phyloP scores from a whole-genome alignment of 1,284 basidiomycete genomes.

The Ustilago shanxiensis region DNA sequence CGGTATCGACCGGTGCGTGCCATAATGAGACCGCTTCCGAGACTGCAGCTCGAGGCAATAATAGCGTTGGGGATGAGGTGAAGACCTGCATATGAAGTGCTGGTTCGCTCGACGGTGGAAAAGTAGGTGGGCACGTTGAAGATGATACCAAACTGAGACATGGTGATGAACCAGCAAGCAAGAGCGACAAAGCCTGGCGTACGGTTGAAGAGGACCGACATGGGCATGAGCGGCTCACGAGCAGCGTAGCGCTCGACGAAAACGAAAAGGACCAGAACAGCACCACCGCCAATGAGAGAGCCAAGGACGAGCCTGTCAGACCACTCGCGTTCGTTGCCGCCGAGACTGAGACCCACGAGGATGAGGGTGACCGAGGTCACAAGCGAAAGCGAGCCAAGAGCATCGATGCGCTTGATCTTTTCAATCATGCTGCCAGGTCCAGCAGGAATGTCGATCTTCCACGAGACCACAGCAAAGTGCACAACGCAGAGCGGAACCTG shows the following conservation, averaged over 20 bases:
- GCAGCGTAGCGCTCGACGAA: constrained; percentile 73
- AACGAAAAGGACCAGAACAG: constrained; percentile 74
- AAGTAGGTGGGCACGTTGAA: constrained; percentile 71
- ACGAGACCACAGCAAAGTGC: constrained; percentile 69
- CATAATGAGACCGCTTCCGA: constrained; percentile 70
- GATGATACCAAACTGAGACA: constrained; percentile 70
- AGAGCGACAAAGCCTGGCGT: constrained; percentile 70
- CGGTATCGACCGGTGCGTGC: constrained; percentile 70
- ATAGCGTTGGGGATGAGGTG: constrained; percentile 70
- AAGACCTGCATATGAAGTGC: constrained; percentile 68
- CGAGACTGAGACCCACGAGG: constrained; percentile 69
- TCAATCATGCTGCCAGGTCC: constrained; percentile 69
- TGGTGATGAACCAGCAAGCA: constrained; percentile 71
- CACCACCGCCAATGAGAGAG: constrained; percentile 62
- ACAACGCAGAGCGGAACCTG: constrained; percentile 70
- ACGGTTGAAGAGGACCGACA: constrained; percentile 69
- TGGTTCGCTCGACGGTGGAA: constrained; percentile 68
- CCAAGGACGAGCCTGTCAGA: constrained; percentile 59
- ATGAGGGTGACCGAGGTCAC: constrained; percentile 69
- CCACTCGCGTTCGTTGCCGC: constrained; percentile 67
- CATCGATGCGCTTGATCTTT: constrained; percentile 71
- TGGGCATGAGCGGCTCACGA: constrained; percentile 70
- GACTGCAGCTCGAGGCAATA: constrained; percentile 70
- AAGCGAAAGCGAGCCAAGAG: constrained; percentile 70
- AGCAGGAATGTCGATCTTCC: constrained; percentile 71